Percentiles rank a stretch among this genome's conserved stretches.
Evolutionary conservation across 108 stramenopile species (phyloP).

Genomic region (Pseudonitzschia delicatissima): DNA sequence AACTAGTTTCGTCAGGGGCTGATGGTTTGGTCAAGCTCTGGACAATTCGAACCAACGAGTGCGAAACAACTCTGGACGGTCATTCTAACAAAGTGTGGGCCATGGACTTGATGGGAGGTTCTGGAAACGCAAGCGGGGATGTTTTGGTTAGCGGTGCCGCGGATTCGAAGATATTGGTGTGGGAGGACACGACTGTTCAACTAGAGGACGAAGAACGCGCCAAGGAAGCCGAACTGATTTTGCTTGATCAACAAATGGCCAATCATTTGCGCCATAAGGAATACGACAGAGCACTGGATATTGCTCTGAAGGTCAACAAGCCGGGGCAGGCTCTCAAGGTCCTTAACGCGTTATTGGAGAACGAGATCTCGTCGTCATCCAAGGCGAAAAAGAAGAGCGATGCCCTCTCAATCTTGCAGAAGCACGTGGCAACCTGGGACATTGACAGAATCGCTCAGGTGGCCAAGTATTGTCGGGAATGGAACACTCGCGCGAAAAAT

Average conservation of each 20-base stretch:
- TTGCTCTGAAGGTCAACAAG: slow-evolving; percentile 81
- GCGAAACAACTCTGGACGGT: slow-evolving; percentile 88
- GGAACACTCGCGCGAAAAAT: slow-evolving; percentile 85
- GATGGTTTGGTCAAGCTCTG: slow-evolving; percentile 95
- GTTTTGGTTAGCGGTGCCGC: slow-evolving; percentile 86
- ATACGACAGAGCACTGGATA: slow-evolving; percentile 77
- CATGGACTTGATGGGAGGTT: slow-evolving; percentile 52
- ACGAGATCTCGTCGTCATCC: slow-evolving; percentile 29
- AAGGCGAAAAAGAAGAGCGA: slow-evolving; percentile 25
- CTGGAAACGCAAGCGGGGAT: slow-evolving; percentile 37
- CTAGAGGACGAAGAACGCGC: slow-evolving; percentile 66
- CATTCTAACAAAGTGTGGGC: slow-evolving; percentile 96
- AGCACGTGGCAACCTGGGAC: slow-evolving; percentile 63
- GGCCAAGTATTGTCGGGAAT: slow-evolving; percentile 85
- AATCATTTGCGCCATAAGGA: slow-evolving; percentile 89
- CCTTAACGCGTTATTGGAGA: slow-evolving; percentile 70
- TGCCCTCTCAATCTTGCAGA: slow-evolving; percentile 49
- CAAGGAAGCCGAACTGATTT: slow-evolving; percentile 65
- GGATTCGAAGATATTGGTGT: slow-evolving; percentile 88
- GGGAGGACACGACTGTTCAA: slow-evolving; percentile 89
- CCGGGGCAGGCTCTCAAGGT: slow-evolving; percentile 80
- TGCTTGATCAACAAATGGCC: slow-evolving; percentile 80
- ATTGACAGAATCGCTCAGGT: slow-evolving; percentile 62
- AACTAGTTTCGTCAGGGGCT: slow-evolving; percentile 88
- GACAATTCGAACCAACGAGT: slow-evolving; percentile 94